Conservation (phyloP, 305 asterid genomes). For the Rubia peregrina region DNA sequence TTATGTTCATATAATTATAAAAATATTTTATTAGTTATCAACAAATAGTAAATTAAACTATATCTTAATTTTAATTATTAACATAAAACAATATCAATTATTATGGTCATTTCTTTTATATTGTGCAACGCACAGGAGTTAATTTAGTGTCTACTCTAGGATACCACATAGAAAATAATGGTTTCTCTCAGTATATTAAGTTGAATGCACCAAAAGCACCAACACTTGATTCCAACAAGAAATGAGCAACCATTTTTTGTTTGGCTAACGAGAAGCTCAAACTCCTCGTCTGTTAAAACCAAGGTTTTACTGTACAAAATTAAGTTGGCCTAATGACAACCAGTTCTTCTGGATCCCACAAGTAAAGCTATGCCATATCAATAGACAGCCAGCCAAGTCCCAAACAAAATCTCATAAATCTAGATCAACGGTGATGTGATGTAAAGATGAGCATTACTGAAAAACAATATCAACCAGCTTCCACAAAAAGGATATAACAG, state of each 20-base stretch:
- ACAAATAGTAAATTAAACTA: too few relatives aligned
- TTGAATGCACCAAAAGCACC: not conserved
- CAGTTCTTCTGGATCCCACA: not conserved
- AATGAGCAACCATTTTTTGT: conserved; percentile 2
- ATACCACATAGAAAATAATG: not conserved
- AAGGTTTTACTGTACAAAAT: not conserved
- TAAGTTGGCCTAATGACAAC: not conserved
- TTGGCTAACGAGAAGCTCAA: not conserved
- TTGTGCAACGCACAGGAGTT: too few relatives aligned
- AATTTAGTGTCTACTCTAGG: not conserved
- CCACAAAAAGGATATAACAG: not conserved
- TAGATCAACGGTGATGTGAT: not conserved
- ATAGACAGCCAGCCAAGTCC: conserved; percentile 2
- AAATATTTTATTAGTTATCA: too few relatives aligned
- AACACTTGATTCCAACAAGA: not conserved
- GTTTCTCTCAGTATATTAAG: not conserved
- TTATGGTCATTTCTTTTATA: too few relatives aligned
- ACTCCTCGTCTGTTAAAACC: not conserved
- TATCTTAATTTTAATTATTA: too few relatives aligned
- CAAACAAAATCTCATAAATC: not conserved
- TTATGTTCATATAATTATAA: too few relatives aligned
- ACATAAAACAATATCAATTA: too few relatives aligned
- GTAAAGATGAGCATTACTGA: not conserved
- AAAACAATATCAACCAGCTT: not conserved
- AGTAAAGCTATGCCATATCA: not conserved